These are phyloP conservation scores for Polyporus tsugae DNA, from an alignment of 1,284 basidiomycete species.

Conservation along the genomic window DNA sequence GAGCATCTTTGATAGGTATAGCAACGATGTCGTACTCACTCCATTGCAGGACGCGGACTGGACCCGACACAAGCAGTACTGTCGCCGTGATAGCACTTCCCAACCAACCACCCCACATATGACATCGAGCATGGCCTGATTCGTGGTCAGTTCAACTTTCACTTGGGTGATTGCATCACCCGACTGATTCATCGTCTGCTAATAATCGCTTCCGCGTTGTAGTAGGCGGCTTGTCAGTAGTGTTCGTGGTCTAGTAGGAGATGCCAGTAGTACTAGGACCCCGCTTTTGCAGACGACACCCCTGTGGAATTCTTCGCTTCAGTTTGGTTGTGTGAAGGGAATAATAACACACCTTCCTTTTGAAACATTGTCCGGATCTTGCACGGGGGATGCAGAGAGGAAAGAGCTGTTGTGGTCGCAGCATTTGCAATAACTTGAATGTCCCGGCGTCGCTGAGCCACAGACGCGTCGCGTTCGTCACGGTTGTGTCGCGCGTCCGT, in stretches of 20 bases:
- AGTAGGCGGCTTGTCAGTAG: too few relatives aligned
- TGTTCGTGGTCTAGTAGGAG: too few relatives aligned
- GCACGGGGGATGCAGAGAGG: background rate
- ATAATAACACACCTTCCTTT: background rate
- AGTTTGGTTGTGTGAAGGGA: background rate
- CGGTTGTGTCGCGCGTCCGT: background rate
- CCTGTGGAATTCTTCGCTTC: background rate
- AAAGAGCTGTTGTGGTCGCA: background rate
- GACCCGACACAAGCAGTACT: conserved; percentile 1
- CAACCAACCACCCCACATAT: background rate
- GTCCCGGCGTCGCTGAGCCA: conserved; percentile 1
- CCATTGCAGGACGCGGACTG: background rate
- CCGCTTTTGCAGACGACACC: background rate
- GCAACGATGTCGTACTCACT: background rate
- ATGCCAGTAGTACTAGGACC: too few relatives aligned
- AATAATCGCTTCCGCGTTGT: too few relatives aligned
- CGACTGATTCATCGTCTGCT: background rate
- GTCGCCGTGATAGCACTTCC: background rate
- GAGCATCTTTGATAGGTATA: background rate
- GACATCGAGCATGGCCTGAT: background rate
- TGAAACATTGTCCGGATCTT: background rate
- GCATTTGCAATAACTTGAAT: too few relatives aligned
- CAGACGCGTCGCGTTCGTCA: background rate
- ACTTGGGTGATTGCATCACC: background rate
- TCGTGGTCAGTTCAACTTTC: background rate